A percentile compares a stretch with the other conserved stretches of the same genome.
Conservation (phyloP, 2,329 filamentous ascomycete genomes). For the Exophiala viscosa region DNA sequence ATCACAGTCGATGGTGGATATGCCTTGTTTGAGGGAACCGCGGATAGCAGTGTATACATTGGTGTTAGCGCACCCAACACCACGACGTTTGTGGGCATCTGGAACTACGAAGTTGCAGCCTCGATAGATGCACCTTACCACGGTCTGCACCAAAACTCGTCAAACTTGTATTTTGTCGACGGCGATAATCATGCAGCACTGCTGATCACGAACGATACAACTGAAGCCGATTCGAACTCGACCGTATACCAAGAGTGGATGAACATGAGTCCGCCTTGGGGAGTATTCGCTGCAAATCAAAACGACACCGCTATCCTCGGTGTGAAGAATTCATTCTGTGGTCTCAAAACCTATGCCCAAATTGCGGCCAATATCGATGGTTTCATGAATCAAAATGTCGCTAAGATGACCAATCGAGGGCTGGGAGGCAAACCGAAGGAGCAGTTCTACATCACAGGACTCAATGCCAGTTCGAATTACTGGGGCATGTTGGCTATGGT, state of each 20-base stretch:
- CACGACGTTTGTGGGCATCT: slow-evolving; percentile 61
- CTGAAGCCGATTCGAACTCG: slow-evolving; percentile 45
- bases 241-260: slow-evolving; percentile 54
- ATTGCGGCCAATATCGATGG: slow-evolving; percentile 58
- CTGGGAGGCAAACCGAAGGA: slow-evolving; percentile 69
- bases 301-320: slow-evolving; percentile 62
- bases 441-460: slow-evolving; percentile 76
- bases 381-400: slow-evolving; percentile 43
- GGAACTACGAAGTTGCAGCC: slow-evolving; percentile 76
- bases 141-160: slow-evolving; percentile 38
- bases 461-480: slow-evolving; percentile 71
- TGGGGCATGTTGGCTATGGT: slow-evolving; percentile 65
- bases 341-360: slow-evolving; percentile 63
- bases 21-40: slow-evolving; percentile 59
- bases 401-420: slow-evolving; percentile 67
- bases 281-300: slow-evolving; percentile 68
- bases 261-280: slow-evolving; percentile 62
- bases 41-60: slow-evolving; percentile 68
- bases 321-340: slow-evolving; percentile 76
- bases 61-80: slow-evolving; percentile 68
- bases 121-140: slow-evolving; percentile 79
- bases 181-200: slow-evolving; percentile 76
- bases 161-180: slow-evolving; percentile 74
- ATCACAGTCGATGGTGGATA: slow-evolving; percentile 65
- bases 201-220: slow-evolving; percentile 72